Evolutionary conservation across 2,329 filamentous ascomycete species (phyloP).

Genomic region (Ceratocystis smalleyi): DNA sequence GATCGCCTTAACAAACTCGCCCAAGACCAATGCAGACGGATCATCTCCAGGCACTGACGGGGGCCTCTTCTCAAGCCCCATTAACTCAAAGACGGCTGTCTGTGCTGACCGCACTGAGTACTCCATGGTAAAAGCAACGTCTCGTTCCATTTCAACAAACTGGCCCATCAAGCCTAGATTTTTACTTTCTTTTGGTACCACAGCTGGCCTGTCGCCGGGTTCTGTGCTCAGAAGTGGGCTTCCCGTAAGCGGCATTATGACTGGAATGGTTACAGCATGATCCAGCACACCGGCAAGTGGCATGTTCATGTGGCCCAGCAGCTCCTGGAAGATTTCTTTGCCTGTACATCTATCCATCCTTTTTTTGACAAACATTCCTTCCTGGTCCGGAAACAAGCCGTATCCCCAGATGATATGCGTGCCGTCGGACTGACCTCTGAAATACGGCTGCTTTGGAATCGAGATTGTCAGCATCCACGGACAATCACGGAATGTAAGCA

Average conservation of each 20-base stretch:
- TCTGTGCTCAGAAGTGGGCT: conserved; percentile 25
- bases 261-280: conserved; percentile 21
- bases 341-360: conserved; percentile 28
- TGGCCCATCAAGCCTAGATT: conserved; percentile 29
- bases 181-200: conserved; percentile 24
- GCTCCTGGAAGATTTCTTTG: conserved; percentile 27
- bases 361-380: conserved; percentile 27
- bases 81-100: conserved; percentile 23
- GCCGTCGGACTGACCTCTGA: conserved; percentile 24
- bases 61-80: conserved; percentile 21
- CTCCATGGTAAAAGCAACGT: conserved; percentile 24
- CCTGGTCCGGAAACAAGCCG: conserved; percentile 25
- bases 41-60: conserved; percentile 21
- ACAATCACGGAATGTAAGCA: conserved; percentile 24
- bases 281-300: conserved; percentile 20
- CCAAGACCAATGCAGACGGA: conserved; percentile 17
- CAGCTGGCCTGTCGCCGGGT: conserved; percentile 25
- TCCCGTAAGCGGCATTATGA: conserved; percentile 28
- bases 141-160: conserved; percentile 28
- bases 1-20: conserved; percentile 17
- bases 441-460: conserved; percentile 29
- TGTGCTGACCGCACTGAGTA: conserved; percentile 26
- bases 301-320: conserved; percentile 27
- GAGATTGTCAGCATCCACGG: conserved; percentile 28
- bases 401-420: conserved; percentile 28